Evolutionary conservation across 163 green algal species (phyloP).

Genomic region (Scenedesmus sp.): DNA sequence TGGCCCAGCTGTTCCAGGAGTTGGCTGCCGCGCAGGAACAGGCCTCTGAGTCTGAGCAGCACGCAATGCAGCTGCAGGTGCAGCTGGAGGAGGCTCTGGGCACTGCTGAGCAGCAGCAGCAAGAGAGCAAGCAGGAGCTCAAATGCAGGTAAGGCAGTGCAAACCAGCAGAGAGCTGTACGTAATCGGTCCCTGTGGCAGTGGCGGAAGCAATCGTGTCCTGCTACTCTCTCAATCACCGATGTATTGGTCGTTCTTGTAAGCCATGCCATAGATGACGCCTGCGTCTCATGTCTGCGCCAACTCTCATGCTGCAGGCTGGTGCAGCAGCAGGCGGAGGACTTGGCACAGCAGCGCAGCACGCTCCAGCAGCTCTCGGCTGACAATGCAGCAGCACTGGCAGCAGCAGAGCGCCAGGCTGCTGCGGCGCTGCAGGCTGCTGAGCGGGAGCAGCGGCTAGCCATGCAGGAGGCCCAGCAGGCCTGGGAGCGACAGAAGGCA

Average conservation of each 20-base stretch:
- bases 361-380: neutral
- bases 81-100: neutral
- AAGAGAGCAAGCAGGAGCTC: conserved; percentile 1
- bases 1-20: conserved; percentile 15
- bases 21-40: neutral
- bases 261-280: neutral
- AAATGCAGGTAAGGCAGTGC: neutral
- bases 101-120: neutral
- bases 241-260: too few species aligned
- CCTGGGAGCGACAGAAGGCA: conserved; percentile 14
- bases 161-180: neutral
- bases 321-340: conserved; percentile 9
- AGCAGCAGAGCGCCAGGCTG: conserved; percentile 18
- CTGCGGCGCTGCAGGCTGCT: neutral
- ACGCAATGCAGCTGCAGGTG: conserved; percentile 25
- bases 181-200: neutral
- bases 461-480: neutral
- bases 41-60: conserved; percentile 10
- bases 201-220: too few species aligned
- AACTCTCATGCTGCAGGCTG: conserved; percentile 26
- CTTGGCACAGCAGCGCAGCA: neutral
- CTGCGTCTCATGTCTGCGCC: neutral
- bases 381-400: conserved; percentile 12
- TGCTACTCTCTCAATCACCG: neutral
- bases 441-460: neutral